Evolutionary conservation across 805 yeast genomes (phyloP), one percentile per base, ranked within the genome.

Genomic region (Maudiozyma pseudohumilis): DNA sequence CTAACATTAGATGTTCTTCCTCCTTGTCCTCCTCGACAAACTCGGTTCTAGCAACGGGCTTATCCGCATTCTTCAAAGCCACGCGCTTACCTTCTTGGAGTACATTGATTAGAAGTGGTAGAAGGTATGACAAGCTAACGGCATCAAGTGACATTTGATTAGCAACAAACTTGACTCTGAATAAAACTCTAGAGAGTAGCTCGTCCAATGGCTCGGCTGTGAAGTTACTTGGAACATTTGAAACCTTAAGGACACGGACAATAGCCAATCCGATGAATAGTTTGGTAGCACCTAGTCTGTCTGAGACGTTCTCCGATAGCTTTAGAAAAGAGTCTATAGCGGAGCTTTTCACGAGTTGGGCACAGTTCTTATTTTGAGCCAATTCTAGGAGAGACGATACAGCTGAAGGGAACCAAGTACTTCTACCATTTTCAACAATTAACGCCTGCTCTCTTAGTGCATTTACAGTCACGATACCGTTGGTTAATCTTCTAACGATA

Each of bases 21-120:
- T 82, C 87, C n/a, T 77, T 77, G 47, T 78, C 85, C 55, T 84
- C 95, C 39, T 85, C 89, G 22, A 72, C 72, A 55, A 79, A 82
- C 49, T 84, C 94, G 2, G 78, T 65, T 22, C 77, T 79, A 1
- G 69, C 64, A 8, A 63, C 57, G 2, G 64, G 69, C 50, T 75
- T 77, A 32, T 65, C 67, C 3, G 77, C 65, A 48, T 72, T 74
- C 44, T 65, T 70, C 37, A 72, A 49, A 1, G 81, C 72, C 29
- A 69, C 72, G 1, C 52, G 60, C 40, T 75, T 78, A 41, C 94
- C 92, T 32, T 69, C 72, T 38, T 75, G 75, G 45, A 87, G 63
- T 6, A 84, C 82, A 39, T 71, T 71, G 12, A 75, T 72, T 34
- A 89, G 59, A 44, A 89, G 61, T 1, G 97, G 96, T 32, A 86